These are phyloP conservation scores for Pseudogymnoascus sp. DNA, from an alignment of 2,329 filamentous ascomycete species.

Conservation along the genomic window DNA sequence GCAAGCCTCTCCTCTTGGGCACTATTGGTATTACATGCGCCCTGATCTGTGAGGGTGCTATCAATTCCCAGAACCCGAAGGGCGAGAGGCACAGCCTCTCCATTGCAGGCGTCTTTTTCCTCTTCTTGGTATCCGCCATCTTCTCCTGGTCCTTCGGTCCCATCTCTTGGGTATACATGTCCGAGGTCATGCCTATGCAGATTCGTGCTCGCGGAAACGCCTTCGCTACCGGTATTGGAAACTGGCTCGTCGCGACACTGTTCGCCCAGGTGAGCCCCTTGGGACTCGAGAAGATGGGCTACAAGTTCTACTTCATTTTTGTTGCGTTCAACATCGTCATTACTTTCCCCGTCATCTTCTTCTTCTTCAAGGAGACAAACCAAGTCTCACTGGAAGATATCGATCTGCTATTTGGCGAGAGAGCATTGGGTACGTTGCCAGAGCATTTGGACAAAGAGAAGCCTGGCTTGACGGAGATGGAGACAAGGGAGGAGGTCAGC, in stretches of 20 bases:
- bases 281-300: slow-evolving; percentile 41
- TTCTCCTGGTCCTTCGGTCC: slow-evolving; percentile 55
- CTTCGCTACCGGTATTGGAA: slow-evolving; percentile 50
- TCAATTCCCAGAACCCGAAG: slow-evolving; percentile 45
- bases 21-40: slow-evolving; percentile 48
- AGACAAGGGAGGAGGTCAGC: background rate
- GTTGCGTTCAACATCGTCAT: slow-evolving; percentile 37
- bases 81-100: slow-evolving; percentile 40
- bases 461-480: background rate
- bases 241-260: slow-evolving; percentile 52
- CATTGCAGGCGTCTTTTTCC: slow-evolving; percentile 56
- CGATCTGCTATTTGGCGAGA: slow-evolving; percentile 48
- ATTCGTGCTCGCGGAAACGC: slow-evolving; percentile 54
- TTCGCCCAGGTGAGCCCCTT: slow-evolving; percentile 53
- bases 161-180: slow-evolving; percentile 57
- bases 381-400: slow-evolving; percentile 48
- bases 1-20: slow-evolving; percentile 46
- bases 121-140: slow-evolving; percentile 55
- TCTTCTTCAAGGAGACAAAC: slow-evolving; percentile 49
- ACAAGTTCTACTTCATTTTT: slow-evolving; percentile 53
- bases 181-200: slow-evolving; percentile 60
- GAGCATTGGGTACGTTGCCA: slow-evolving; percentile 39
- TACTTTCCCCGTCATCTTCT: slow-evolving; percentile 39
- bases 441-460: slow-evolving; percentile 33
- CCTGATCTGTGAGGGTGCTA: slow-evolving; percentile 51